Conservation (phyloP, 1,284 basidiomycete genomes). For the Leccinum subrobustum region DNA sequence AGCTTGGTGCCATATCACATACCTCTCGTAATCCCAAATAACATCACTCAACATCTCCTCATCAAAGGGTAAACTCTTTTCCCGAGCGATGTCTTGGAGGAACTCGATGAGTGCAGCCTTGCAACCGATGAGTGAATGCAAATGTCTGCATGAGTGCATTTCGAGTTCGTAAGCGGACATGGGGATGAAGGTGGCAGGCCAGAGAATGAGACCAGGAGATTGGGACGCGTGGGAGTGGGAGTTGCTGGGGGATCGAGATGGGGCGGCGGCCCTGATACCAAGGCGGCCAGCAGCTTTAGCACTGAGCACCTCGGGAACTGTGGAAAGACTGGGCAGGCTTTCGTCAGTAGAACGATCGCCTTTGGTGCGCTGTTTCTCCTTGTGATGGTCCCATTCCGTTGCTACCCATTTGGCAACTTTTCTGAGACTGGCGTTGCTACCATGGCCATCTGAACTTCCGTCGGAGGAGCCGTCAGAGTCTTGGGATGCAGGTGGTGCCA, state of each 20-base stretch:
- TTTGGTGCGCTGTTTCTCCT: constrained; percentile 22
- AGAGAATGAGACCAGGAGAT: constrained; percentile 52
- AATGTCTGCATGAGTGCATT: constrained; percentile 64
- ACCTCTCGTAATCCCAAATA: constrained; percentile 72
- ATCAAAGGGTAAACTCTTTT: constrained; percentile 21
- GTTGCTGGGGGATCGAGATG: constrained; percentile 1
- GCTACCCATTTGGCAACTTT: constrained; percentile 36
- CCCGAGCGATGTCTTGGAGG: constrained; percentile 41
- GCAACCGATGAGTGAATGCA: constrained; percentile 61
- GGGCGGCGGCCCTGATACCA: constrained; percentile 31
- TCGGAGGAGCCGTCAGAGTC: constrained; percentile 28
- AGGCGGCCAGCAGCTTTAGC: constrained; percentile 44
- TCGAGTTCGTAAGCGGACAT: constrained; percentile 59
- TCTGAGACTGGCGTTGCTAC: constrained; percentile 19
- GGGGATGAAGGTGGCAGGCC: constrained; percentile 57
- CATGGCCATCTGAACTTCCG: constrained; percentile 24
- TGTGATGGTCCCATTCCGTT: constrained; percentile 36
- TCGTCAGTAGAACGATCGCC: constrained; percentile 31
- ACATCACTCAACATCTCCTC: constrained; percentile 50
- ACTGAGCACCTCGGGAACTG: constrained; percentile 34
- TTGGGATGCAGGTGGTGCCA: constrained; percentile 45
- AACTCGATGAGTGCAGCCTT: constrained; percentile 55
- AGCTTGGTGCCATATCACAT: constrained; percentile 21
- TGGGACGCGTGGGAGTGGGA: constrained; percentile 31
- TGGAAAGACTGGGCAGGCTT: constrained; percentile 14